Percentiles rank a stretch among this genome's conserved stretches.
These are phyloP conservation scores for Penicillium sp. DNA, from an alignment of 2,329 filamentous ascomycete genomes.

Conservation along the genomic window DNA sequence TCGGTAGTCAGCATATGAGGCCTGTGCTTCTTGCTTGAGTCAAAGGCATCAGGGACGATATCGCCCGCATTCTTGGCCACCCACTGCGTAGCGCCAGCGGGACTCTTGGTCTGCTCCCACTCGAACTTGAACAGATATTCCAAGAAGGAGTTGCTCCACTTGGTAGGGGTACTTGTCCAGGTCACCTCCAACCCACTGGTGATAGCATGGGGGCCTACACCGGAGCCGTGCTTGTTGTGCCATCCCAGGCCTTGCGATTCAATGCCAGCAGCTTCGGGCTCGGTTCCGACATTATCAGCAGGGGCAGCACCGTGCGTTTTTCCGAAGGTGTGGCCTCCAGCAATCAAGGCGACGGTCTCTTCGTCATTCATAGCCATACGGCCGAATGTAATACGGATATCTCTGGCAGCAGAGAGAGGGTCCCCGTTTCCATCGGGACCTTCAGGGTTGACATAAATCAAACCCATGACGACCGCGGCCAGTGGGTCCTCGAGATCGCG, in stretches of 20 bases:
- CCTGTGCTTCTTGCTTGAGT: constrained; percentile 61
- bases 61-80: constrained; percentile 59
- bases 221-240: constrained; percentile 55
- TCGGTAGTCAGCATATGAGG: constrained; percentile 72
- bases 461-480: constrained; percentile 61
- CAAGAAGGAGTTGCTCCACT: constrained; percentile 68
- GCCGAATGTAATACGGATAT: constrained; percentile 65
- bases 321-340: constrained; percentile 68
- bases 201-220: constrained; percentile 64
- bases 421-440: constrained; percentile 65
- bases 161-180: constrained; percentile 66
- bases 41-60: constrained; percentile 63
- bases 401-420: constrained; percentile 57
- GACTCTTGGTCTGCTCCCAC: constrained; percentile 67
- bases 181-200: constrained; percentile 69
- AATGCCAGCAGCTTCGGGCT: constrained; percentile 57
- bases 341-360: constrained; percentile 71
- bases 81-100: constrained; percentile 69
- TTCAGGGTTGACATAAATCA: constrained; percentile 77
- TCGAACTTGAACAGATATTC: constrained; percentile 70
- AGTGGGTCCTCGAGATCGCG: constrained; percentile 61
- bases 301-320: constrained; percentile 70
- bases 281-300: constrained; percentile 55
- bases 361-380: constrained; percentile 79
- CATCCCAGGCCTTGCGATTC: constrained; percentile 65